Percentiles rank a stretch among this genome's conserved stretches.
phyloP scores from a whole-genome alignment of 2,329 filamentous ascomycete species.

The Phialophora macrospora region DNA sequence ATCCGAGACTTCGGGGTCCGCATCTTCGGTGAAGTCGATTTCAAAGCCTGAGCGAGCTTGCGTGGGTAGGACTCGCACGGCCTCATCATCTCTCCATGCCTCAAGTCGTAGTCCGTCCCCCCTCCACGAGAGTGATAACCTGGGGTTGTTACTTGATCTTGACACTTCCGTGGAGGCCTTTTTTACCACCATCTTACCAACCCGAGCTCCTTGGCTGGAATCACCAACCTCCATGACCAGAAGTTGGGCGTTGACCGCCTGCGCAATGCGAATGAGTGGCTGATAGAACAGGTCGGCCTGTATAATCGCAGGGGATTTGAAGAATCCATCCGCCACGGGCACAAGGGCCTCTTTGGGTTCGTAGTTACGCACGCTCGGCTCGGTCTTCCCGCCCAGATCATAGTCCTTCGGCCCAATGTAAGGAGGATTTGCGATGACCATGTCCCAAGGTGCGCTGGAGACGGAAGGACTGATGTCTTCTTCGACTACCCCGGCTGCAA shows the following conservation, averaged over 20 bases:
- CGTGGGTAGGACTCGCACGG: conserved; percentile 11
- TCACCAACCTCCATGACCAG: conserved; percentile 75
- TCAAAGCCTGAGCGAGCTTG: background rate
- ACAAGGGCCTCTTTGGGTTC: conserved; percentile 84
- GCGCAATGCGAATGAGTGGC: conserved; percentile 63
- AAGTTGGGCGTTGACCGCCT: conserved; percentile 56
- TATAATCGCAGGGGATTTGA: conserved; percentile 33
- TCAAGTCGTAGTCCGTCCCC: conserved; percentile 21
- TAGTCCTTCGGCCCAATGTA: conserved; percentile 77
- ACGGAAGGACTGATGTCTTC: background rate
- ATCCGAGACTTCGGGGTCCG: conserved; percentile 17
- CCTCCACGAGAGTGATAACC: background rate
- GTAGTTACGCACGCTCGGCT: conserved; percentile 74
- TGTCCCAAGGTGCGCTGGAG: conserved; percentile 52
- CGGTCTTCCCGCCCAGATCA: conserved; percentile 60
- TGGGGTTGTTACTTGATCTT: background rate
- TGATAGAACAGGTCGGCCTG: conserved; percentile 68
- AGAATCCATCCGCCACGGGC: conserved; percentile 19
- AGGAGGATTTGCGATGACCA: conserved; percentile 87
- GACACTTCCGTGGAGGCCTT: background rate
- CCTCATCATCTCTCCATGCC: conserved; percentile 35
- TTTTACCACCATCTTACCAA: conserved; percentile 51
- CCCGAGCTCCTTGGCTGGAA: conserved; percentile 67
- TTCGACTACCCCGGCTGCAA: background rate
- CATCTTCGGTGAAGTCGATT: background rate